Base-by-base conservation (phyloP, 106 monocot species). In the Dactylorhiza incarnata region DNA sequence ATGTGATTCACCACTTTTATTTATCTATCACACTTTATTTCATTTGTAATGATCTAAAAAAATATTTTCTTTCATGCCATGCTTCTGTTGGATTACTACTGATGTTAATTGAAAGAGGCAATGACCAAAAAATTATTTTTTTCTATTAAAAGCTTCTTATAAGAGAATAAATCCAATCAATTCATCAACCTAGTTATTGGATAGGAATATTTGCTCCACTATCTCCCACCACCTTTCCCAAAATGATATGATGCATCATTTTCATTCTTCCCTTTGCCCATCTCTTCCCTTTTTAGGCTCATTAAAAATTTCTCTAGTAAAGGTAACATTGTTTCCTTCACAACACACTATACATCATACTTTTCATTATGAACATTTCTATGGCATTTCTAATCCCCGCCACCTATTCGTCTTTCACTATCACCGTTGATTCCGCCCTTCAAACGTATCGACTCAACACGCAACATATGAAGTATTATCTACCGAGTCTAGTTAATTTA, bases 341-440 rank as follows among this genome's bases (percentile, higher is more conserved):
- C 12, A 22, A 23, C 61, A 59, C 58, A 59, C 22, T 59, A n/a
- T 59, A n/a, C n/a, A 59, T 7, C 58, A 20, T 59, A 6, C 19
- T 7, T 37, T 37, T 37, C 3, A 37, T 37, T 37, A 37, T 37
- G 37, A 37, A 37, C 37, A 37, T 37, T 37, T 37, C 37, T 37
- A 37, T 3, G 37, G 3, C 37, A 37, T 37, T 37, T 37, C 37
- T 37, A 37, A 37, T 37, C 37, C 37, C 52, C 59, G 7, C n/a
- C 59, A 3, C 13, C 68, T 44, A 70, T 3, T n/a, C 48, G 4
- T 48, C 37, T 72, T 72, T 49, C 49, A 23, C 72, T 49, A 72
- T 72, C 9, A 48, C n/a, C 47, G 49, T 48, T 72, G 72, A 72
- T 49, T 72, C 72, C 15, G 7, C 25, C 65, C 0, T 65, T 63